A percentile compares a stretch with the other conserved stretches of the same genome.
Evolutionary conservation across 2,329 filamentous ascomycete species (phyloP).

Genomic region (Penicillium sumatraense): DNA sequence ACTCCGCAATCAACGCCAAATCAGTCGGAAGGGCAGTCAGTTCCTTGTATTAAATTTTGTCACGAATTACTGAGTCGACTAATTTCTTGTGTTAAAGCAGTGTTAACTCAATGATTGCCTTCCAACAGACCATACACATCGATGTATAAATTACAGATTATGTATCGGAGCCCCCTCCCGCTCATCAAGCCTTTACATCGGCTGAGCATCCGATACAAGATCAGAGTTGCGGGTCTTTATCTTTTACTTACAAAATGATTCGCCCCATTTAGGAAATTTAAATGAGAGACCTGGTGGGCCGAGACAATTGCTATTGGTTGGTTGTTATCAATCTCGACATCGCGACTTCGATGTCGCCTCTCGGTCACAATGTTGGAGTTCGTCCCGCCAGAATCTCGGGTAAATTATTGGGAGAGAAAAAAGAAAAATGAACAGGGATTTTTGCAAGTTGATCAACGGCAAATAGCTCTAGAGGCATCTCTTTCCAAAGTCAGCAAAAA

Average conservation of each 20-base stretch:
- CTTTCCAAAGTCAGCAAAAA: no score
- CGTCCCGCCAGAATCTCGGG: not conserved
- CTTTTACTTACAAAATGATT: not conserved
- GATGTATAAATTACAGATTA: no score
- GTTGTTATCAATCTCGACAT: no score
- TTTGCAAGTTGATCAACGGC: not conserved
- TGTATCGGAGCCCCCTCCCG: no score
- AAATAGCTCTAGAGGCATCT: not conserved
- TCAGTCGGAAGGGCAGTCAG: not conserved
- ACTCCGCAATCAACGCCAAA: not conserved
- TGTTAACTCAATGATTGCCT: no score
- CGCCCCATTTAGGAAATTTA: not conserved
- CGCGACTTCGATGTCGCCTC: no score
- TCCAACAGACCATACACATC: no score
- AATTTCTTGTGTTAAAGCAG: no score
- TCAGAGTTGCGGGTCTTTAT: not conserved
- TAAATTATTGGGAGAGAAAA: not conserved
- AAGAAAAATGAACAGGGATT: not conserved
- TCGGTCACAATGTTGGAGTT: conserved; percentile 1
- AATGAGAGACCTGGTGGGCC: not conserved
- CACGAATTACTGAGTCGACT: not conserved
- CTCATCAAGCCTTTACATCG: not conserved
- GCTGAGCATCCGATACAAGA: not conserved
- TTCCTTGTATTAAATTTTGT: not conserved
- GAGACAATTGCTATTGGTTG: not conserved